Evolutionary conservation across 768 basidiomycete genomes (phyloP).

Genomic region (Russula dissimulans): DNA sequence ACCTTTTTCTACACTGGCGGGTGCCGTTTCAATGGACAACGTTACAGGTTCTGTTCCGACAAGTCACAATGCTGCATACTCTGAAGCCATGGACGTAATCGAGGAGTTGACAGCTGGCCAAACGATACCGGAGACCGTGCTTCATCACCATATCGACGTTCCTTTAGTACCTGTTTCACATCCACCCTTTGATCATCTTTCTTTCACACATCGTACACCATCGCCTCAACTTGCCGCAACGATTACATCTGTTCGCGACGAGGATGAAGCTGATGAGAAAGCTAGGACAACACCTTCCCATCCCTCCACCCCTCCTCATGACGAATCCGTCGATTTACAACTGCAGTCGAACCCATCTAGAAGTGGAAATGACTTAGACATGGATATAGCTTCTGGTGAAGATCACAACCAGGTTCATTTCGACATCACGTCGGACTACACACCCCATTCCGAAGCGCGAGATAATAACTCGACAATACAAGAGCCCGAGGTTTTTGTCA

Average conservation of each 20-base stretch:
- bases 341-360: background rate
- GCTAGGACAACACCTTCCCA: background rate
- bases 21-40: slow-evolving; percentile 10
- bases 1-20: slow-evolving; percentile 11
- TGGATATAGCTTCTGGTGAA: background rate
- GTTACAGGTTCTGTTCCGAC: background rate
- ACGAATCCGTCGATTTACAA: background rate
- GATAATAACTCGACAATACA: background rate
- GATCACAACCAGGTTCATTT: background rate
- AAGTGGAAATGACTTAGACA: background rate
- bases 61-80: background rate
- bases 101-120: background rate
- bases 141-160: background rate
- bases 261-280: background rate
- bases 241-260: slow-evolving; percentile 7
- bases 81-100: background rate
- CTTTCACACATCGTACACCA: slow-evolving; percentile 13
- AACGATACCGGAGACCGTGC: background rate
- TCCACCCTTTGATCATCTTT: background rate
- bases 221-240: slow-evolving; percentile 13
- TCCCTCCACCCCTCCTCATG: background rate
- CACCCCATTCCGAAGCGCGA: background rate
- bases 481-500: background rate
- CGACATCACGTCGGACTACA: background rate
- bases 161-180: background rate